Conservation (phyloP, 148 eudicot genomes). For the Vaccinium vitisidaea region DNA sequence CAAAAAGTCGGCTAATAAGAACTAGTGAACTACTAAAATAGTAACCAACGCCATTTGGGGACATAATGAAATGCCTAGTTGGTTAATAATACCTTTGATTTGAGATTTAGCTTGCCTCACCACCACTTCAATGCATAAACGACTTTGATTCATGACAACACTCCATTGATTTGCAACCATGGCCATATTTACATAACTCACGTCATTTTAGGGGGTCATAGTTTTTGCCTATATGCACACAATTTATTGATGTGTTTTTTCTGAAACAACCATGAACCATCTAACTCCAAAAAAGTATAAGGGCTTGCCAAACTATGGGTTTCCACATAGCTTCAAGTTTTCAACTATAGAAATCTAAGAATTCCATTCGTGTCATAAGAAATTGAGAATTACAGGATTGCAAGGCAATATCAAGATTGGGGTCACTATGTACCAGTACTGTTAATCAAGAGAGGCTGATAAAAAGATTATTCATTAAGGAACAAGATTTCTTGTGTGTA, state of each 20-base stretch:
- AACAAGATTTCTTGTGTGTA: background rate
- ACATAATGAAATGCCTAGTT: background rate
- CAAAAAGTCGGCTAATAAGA: background rate
- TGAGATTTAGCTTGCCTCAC: background rate
- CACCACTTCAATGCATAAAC: background rate
- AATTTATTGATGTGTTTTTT: background rate
- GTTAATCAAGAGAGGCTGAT: background rate
- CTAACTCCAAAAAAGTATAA: background rate
- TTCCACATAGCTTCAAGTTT: background rate
- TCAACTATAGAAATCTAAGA: constrained; percentile 1
- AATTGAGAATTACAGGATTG: background rate
- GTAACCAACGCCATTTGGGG: background rate
- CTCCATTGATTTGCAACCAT: background rate
- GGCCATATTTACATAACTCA: background rate
- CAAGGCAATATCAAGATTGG: background rate
- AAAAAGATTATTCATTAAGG: background rate
- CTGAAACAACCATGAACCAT: background rate
- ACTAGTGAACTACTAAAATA: background rate
- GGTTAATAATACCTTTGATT: background rate
- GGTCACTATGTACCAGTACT: background rate
- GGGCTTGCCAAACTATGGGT: background rate
- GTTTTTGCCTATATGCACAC: background rate
- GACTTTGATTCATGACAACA: background rate
- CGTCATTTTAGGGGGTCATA: background rate
- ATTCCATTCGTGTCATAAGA: background rate